Conservation (phyloP, 148 eudicot genomes). For the Vaccinium vitisidaea region DNA sequence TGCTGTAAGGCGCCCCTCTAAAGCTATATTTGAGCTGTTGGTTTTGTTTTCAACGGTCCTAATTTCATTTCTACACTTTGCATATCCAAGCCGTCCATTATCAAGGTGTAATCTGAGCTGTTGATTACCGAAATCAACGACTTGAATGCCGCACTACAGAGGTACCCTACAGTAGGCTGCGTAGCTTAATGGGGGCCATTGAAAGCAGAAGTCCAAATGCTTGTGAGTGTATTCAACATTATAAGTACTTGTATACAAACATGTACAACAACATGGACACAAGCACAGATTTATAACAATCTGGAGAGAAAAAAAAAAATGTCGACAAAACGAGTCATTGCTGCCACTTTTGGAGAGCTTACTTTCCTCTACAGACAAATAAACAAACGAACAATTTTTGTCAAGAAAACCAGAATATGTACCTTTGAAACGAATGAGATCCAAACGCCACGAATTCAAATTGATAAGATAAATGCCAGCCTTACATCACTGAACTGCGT, state of each 20-base stretch:
- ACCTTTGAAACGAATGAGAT: neutral
- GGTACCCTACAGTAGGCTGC: too few relatives aligned
- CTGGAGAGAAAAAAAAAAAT: neutral
- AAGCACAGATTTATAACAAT: neutral
- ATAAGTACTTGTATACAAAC: neutral
- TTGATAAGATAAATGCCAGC: neutral
- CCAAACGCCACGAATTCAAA: neutral
- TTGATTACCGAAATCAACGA: too few relatives aligned
- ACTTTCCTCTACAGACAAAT: neutral
- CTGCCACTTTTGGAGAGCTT: neutral
- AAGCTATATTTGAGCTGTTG: too few relatives aligned
- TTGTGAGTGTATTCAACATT: neutral
- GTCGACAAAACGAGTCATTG: neutral
- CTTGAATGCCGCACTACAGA: too few relatives aligned
- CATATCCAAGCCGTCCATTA: too few relatives aligned
- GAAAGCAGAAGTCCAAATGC: neutral
- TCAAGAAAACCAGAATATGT: neutral
- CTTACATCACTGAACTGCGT: slow-evolving; percentile 39
- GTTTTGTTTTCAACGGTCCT: too few relatives aligned
- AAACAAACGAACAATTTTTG: neutral
- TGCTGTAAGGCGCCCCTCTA: too few relatives aligned
- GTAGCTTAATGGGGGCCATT: neutral
- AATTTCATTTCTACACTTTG: too few relatives aligned
- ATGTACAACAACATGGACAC: neutral
- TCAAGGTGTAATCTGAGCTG: too few relatives aligned